Base-by-base conservation (phyloP, 371 early-diverging fungal species). In the Umbelopsis sp. region DNA sequence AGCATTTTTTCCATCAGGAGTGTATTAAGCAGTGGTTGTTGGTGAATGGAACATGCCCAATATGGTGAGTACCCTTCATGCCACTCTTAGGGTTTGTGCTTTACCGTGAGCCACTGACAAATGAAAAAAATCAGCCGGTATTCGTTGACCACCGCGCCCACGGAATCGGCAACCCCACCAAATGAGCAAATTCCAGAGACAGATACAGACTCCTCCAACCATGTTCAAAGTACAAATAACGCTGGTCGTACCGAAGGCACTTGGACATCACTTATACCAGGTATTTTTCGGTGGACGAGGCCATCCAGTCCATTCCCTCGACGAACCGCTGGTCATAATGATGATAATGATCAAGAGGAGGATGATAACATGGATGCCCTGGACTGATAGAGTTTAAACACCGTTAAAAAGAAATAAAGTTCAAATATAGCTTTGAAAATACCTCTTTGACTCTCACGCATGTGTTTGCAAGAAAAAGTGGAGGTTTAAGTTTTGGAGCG, bases 1-100 rank as follows among this genome's bases (percentile, higher is more conserved):
- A 80, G 32, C 97, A 97, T 70, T 71, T 89, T 45, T 96, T 93
- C 74, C 97, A 97, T 71, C 82, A 83, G 41, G 92, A 91, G 6
- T 97, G 97, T 76, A 91, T 96, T 52, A 91, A 92, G 64, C 90
- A 89, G 44, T 97, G 97, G 97, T 87, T 97, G 44, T 90, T 89
- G 69, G 82, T 89, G 67, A 93, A 91, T 68, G 89, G 91, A 11
- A 92, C 94, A 6, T 96, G 97, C 72, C 96, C 97, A 16, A 92
- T 94, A 22, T 97, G 97, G 88, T 88, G 86, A 76, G 75, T 32
- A 37, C 12, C 41, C 12, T 41, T 41, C 41, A 41, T 41, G 41
- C 10, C 41, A 12, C 10, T 5, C 29, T 29, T 29, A 12, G 41
- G 41, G 7, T 41, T 41, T 41, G 41, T 41, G 41, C 41, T 1